phyloP scores from a whole-genome alignment of 345 rosid genomes.

The Firmiana major region DNA sequence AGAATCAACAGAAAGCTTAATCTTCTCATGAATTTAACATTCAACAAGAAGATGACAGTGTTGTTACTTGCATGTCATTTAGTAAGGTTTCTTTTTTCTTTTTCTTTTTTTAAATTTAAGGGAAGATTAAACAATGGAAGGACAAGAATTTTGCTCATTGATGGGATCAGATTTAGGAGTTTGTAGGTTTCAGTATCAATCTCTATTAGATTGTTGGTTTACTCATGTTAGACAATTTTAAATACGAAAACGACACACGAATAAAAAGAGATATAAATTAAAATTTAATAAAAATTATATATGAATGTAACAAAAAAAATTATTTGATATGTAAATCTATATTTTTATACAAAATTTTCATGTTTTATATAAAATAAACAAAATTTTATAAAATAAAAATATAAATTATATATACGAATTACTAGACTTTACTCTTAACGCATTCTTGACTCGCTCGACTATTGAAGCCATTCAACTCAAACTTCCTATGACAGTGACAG shows the following conservation, averaged over 20 bases:
- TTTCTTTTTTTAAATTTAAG: background rate
- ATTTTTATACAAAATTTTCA: no score
- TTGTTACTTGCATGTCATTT: background rate
- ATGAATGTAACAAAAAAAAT: no score
- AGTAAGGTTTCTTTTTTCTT: background rate
- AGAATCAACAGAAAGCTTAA: background rate
- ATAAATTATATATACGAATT: no score
- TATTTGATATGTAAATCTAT: no score
- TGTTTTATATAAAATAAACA: no score
- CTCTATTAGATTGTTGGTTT: background rate
- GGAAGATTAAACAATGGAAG: background rate
- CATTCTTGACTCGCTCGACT: background rate
- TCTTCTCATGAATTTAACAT: background rate
- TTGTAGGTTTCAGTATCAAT: no score
- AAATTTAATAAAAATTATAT: no score
- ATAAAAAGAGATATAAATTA: no score
- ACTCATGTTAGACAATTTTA: no score
- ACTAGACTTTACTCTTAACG: no score
- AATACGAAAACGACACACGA: no score
- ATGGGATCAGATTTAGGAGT: background rate
- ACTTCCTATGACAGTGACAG: background rate
- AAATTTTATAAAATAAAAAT: no score
- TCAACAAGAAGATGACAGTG: background rate
- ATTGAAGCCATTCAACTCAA: background rate
- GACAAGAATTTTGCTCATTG: background rate